A percentile compares a stretch with the other conserved stretches of the same genome.
phyloP scores from a whole-genome alignment of 1,284 basidiomycete genomes.

The Hypsizygus ulmarius region DNA sequence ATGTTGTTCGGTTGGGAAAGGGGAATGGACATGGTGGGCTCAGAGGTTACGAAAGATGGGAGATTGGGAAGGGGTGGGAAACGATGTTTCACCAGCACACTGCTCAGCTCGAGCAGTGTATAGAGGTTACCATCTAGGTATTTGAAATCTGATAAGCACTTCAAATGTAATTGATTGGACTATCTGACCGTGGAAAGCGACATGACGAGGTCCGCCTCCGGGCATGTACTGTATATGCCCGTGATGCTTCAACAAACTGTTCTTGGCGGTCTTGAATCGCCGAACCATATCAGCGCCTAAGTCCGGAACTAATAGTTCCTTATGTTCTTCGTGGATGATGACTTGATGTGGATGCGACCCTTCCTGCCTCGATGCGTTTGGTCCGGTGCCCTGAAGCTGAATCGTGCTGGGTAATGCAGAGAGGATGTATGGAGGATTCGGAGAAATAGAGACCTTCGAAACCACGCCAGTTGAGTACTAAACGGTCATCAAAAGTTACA shows the following conservation, averaged over 20 bases:
- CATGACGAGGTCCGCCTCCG: slow-evolving; percentile 69
- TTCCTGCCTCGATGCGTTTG: slow-evolving; percentile 59
- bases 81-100: slow-evolving; percentile 50
- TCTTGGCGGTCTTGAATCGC: slow-evolving; percentile 41
- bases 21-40: slow-evolving; percentile 45
- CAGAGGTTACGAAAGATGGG: slow-evolving; percentile 41
- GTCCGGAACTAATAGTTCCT: slow-evolving; percentile 68
- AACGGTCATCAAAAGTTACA: background rate
- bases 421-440: slow-evolving; percentile 44
- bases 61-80: slow-evolving; percentile 39
- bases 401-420: slow-evolving; percentile 28
- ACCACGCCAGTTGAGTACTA: slow-evolving; percentile 65
- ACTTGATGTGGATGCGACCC: slow-evolving; percentile 70
- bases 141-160: background rate
- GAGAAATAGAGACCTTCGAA: slow-evolving; percentile 47
- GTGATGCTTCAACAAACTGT: slow-evolving; percentile 44
- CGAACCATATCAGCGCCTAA: slow-evolving; percentile 67
- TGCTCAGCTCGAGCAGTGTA: slow-evolving; percentile 63
- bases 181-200: slow-evolving; percentile 53
- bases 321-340: slow-evolving; percentile 35
- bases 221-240: slow-evolving; percentile 44
- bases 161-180: background rate
- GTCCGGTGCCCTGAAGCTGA: slow-evolving; percentile 52
- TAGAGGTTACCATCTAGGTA: slow-evolving; percentile 53
- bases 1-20: slow-evolving; percentile 39